Conservation (phyloP, 1,284 basidiomycete species). For the Pseudozyma sp. region DNA sequence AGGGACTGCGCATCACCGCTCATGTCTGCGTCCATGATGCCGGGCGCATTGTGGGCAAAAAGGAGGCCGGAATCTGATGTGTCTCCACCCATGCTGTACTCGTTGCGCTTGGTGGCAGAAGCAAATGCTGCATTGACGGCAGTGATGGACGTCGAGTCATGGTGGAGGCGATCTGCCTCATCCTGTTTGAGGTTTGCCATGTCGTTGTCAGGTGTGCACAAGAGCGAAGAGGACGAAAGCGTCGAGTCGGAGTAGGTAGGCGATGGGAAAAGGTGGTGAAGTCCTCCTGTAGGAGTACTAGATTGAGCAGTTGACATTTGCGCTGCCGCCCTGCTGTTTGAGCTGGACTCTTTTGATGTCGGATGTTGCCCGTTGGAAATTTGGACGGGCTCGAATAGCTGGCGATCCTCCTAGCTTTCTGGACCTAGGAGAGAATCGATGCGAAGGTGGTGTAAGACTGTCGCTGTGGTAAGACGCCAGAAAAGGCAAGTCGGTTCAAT, state of each 20-base stretch:
- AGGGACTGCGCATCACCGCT: constrained; percentile 39
- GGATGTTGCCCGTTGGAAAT: constrained; percentile 2
- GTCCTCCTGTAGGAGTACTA: constrained; percentile 41
- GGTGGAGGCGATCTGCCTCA: constrained; percentile 24
- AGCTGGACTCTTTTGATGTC: not conserved
- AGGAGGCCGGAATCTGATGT: constrained; percentile 16
- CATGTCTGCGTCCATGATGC: constrained; percentile 23
- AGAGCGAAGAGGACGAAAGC: constrained; percentile 39
- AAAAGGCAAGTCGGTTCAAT: constrained; percentile 4
- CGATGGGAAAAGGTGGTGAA: constrained; percentile 44
- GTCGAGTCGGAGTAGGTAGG: constrained; percentile 54
- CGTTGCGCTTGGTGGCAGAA: constrained; percentile 35
- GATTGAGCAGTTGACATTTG: constrained; percentile 45
- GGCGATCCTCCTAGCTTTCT: not conserved
- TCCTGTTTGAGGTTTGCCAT: constrained; percentile 17
- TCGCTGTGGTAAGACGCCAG: constrained; percentile 14
- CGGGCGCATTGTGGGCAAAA: constrained; percentile 31
- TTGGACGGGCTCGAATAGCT: constrained; percentile 5
- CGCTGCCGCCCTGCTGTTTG: constrained; percentile 3
- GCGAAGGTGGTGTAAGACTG: not conserved
- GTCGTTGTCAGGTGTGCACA: constrained; percentile 53
- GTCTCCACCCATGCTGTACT: constrained; percentile 9
- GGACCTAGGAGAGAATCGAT: no score
- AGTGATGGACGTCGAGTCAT: constrained; percentile 34
- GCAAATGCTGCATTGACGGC: constrained; percentile 53